Percentiles rank a stretch among this genome's conserved stretches.
phyloP scores from a whole-genome alignment of 1,284 basidiomycete genomes.

The Exobasidium cylindrosporum region DNA sequence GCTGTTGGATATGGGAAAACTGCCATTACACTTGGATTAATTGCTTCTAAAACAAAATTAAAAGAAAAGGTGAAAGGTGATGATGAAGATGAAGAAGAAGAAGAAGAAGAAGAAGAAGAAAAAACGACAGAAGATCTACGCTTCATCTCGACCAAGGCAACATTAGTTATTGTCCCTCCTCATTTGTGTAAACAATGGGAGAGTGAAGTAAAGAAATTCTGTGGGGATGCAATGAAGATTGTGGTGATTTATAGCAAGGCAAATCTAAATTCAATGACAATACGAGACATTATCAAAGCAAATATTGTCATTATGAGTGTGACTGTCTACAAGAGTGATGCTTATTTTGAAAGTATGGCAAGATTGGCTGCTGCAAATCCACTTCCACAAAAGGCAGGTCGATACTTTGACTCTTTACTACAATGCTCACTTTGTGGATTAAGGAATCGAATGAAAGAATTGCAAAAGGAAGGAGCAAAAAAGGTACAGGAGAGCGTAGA shows the following conservation, averaged over 20 bases:
- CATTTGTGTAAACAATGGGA: constrained; percentile 88
- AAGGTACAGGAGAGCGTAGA: constrained; percentile 17
- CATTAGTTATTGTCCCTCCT: constrained; percentile 80
- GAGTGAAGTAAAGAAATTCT: constrained; percentile 76
- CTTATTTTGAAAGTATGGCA: constrained; percentile 43
- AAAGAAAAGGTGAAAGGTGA: constrained; percentile 54
- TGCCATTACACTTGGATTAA: constrained; percentile 81
- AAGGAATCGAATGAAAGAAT: constrained; percentile 32
- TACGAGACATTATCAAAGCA: constrained; percentile 73
- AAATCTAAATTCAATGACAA: constrained; percentile 72
- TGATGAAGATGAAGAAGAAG: neutral
- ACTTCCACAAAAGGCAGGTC: constrained; percentile 29
- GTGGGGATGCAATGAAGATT: constrained; percentile 65
- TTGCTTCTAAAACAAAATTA: constrained; percentile 26
- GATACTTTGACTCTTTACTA: constrained; percentile 43
- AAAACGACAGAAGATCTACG: constrained; percentile 58
- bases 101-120: constrained; percentile 53
- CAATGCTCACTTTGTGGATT: constrained; percentile 32
- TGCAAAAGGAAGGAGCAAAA: constrained; percentile 17
- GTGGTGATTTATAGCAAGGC: constrained; percentile 70
- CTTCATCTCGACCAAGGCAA: constrained; percentile 73
- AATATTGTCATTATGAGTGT: constrained; percentile 85
- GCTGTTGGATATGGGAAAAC: constrained; percentile 97
- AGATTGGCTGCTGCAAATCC: constrained; percentile 33
- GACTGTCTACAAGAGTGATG: constrained; percentile 68